Evolutionary conservation across 495 filamentous ascomycete genomes (phyloP), one percentile per base, ranked within the genome.

Genomic region (Physcia stellaris): DNA sequence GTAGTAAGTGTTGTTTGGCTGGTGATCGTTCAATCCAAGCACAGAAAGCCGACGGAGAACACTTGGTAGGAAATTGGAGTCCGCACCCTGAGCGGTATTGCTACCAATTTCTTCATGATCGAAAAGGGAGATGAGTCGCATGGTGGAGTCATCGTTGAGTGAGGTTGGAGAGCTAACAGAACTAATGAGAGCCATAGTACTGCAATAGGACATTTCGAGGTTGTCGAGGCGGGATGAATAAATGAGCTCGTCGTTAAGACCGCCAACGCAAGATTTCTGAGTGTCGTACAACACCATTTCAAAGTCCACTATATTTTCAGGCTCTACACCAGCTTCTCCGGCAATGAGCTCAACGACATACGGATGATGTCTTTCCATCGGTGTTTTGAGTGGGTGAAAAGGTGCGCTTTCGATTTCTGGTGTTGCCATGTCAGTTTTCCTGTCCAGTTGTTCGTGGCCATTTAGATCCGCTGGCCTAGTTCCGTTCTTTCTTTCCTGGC

Each of bases 31-130:
- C 15, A 70, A 64, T 0, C 82, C 76, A 35, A 95, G 64, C 18
- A 85, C 77, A 5, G 83, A 90, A 16, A 99, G 72, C 29, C 90
- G 81, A 24, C 85, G 80, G 38, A 95, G 72, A 30, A 99, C 75
- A 22, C 85, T 73, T 0, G 90, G 92, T 4, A 99, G 75, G 17
- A 93, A 66, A 58, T 93, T 94, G 4, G 86, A 94, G 59, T 87
- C 75, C 2, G 90, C 90, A 47, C 90, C 90, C 49, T 99, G 92
- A 4, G 90, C 86, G 6, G 82, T 88, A 24, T 68, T 70, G 45
- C 83, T 92, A 32, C 90, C 92, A 51, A 96, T 87, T 52, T 99
- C 90, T 57, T 99, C 90, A 63, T 99, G 90, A 56, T 99, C 90
- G 56, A 96, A 99, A 48, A 86, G 77, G 17, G 85, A 75, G 50